phyloP scores from a whole-genome alignment of 2,329 filamentous ascomycete genomes.

The Atkinsonella hypoxylon region DNA sequence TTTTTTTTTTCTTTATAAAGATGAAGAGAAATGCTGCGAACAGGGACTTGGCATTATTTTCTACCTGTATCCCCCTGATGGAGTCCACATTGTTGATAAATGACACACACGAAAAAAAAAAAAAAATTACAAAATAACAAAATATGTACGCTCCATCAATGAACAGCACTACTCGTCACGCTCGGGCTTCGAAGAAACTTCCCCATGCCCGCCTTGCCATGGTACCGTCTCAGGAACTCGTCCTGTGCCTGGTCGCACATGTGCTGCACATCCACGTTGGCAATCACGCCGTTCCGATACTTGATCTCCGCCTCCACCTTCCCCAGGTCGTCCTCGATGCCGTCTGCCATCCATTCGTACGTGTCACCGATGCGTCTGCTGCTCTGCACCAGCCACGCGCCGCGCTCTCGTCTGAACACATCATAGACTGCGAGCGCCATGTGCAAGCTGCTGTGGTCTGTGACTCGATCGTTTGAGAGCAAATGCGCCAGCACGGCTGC shows the following conservation, averaged over 20 bases:
- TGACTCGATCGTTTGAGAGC: not conserved
- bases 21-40: too few relatives aligned
- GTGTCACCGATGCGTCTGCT: constrained; percentile 7
- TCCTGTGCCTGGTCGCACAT: not conserved
- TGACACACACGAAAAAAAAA: too few relatives aligned
- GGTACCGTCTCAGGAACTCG: not conserved
- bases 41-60: too few relatives aligned
- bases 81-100: not conserved
- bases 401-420: not conserved
- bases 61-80: too few relatives aligned
- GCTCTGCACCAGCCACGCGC: constrained; percentile 5
- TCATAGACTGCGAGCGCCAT: not conserved
- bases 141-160: not conserved
- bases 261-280: constrained; percentile 1
- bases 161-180: not conserved
- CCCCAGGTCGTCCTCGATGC: constrained; percentile 5
- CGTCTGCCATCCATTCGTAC: constrained; percentile 8
- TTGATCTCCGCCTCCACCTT: constrained; percentile 7
- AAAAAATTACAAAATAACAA: too few relatives aligned
- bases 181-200: not conserved
- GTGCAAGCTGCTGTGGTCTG: not conserved
- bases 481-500: constrained; percentile 5
- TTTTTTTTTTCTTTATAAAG: too few relatives aligned
- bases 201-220: not conserved
- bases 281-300: constrained; percentile 3